A percentile compares a stretch with the other conserved stretches of the same genome.
These are phyloP conservation scores for Mycena amicta DNA, from an alignment of 768 basidiomycete genomes.

Conservation along the genomic window DNA sequence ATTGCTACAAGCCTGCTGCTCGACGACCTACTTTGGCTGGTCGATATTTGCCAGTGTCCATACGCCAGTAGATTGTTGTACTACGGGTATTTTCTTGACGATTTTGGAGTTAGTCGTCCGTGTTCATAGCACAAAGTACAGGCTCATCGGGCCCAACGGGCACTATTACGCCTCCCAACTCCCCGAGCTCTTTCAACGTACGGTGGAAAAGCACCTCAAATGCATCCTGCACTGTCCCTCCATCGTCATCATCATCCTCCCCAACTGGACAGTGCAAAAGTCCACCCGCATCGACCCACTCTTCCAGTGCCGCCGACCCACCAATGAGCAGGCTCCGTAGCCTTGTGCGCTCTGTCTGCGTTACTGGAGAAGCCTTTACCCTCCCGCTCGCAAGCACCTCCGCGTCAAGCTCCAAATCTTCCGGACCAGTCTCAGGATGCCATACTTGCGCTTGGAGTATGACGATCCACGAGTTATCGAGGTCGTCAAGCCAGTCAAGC, in stretches of 20 bases:
- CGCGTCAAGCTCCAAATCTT: constrained; percentile 45
- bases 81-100: too few relatives aligned
- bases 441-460: constrained; percentile 68
- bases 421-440: constrained; percentile 51
- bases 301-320: constrained; percentile 63
- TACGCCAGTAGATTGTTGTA: too few relatives aligned
- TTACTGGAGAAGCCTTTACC: constrained; percentile 51
- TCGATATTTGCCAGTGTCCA: too few relatives aligned
- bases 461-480: constrained; percentile 75
- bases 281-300: constrained; percentile 53
- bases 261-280: constrained; percentile 31
- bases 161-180: constrained; percentile 36
- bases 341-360: constrained; percentile 74
- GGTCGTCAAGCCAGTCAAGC: constrained; percentile 68
- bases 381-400: constrained; percentile 27
- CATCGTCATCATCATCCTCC: constrained; percentile 33
- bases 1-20: constrained; percentile 30
- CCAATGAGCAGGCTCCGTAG: constrained; percentile 65
- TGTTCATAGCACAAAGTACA: constrained; percentile 1
- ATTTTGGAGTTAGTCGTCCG: neutral
- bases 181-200: constrained; percentile 64
- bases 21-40: too few relatives aligned
- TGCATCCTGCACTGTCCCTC: constrained; percentile 52
- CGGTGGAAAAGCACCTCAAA: constrained; percentile 66
- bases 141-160: neutral